Conservation (phyloP, 306 rosid genomes). For the Ziziphus jujuba region DNA sequence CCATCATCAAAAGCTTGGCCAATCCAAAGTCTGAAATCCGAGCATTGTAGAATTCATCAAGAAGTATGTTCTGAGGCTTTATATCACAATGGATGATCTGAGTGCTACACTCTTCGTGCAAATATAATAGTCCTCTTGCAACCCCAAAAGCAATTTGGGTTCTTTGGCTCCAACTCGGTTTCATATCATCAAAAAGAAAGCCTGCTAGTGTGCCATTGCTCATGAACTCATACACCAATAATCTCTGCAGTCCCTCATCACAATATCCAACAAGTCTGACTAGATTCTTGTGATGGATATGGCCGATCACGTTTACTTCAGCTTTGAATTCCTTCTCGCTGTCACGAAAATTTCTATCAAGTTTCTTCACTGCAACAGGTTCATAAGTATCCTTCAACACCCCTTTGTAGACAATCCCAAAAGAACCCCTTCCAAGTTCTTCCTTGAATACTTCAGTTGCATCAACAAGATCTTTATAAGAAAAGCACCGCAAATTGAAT, state of each 20-base stretch:
- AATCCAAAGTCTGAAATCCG: conserved; percentile 37
- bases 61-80: conserved; percentile 46
- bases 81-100: conserved; percentile 41
- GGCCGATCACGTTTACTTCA: conserved; percentile 33
- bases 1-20: conserved; percentile 30
- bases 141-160: conserved; percentile 28
- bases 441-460: conserved; percentile 34
- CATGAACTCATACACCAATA: conserved; percentile 45
- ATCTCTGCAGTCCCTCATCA: conserved; percentile 28
- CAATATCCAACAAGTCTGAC: conserved; percentile 40
- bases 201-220: conserved; percentile 34
- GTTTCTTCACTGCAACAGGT: conserved; percentile 33
- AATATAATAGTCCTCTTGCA: conserved; percentile 27
- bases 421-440: conserved; percentile 39
- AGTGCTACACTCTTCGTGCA: conserved; percentile 39
- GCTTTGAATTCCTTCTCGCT: conserved; percentile 36
- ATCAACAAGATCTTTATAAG: conserved; percentile 19
- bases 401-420: conserved; percentile 30
- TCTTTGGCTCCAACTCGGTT: conserved; percentile 36
- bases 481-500: conserved; percentile 15
- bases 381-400: neutral
- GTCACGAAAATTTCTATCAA: conserved; percentile 17
- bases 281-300: conserved; percentile 39
- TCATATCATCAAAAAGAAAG: conserved; percentile 26
- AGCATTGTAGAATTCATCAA: conserved; percentile 31